Base-by-base conservation (phyloP, 2,329 filamentous ascomycete species). In the Boeremia lycopersici region DNA sequence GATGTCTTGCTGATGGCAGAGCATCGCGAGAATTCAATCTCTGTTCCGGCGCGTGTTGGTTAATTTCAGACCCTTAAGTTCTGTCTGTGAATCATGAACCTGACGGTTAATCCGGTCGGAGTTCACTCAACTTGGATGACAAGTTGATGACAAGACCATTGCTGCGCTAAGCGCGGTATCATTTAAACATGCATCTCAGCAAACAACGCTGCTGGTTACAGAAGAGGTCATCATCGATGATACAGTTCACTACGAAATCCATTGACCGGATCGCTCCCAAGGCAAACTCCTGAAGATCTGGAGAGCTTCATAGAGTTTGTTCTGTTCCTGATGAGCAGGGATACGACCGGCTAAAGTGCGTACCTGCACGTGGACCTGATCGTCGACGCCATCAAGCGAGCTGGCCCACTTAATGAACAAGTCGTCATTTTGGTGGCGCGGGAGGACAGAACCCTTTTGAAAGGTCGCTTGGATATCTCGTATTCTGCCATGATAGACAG, bases 311-410 rank as follows among this genome's bases (percentile, higher is more conserved):
- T 28, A 46, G 23, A 49, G 40, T 30, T 51, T 53, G 51, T 61
- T 55, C 51, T 53, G 51, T 63, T 56, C 53, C 56, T 60, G 53
- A 34, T 23, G 19, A n/a, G 45, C 53, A 55, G 40, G 35, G 40
- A 55, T 61, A 35, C 38, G 40, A 48, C 41, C 56, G 62, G 61
- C 56, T 67, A 65, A 64, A 61, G 35, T 59, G 52, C 40, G 46
- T 43, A 49, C 46, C 41, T 58, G 60, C 62, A 68, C 59, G 61
- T 64, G 60, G 59, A 54, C 51, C 38, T 57, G 52, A 63, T 57
- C 57, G 47, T 61, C 60, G 52, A 54, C 57, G 53, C 61, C 50
- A 62, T 34, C 23, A 60, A 63, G 59, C 56, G 53, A 62, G 44
- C 19, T 30, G 42, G 36, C 48, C 59, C 53, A 55, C 57, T 52